These are phyloP conservation scores for Schizosaccharomyces versatilis DNA, from an alignment of 1,139 yeast genomes.

Conservation along the genomic window DNA sequence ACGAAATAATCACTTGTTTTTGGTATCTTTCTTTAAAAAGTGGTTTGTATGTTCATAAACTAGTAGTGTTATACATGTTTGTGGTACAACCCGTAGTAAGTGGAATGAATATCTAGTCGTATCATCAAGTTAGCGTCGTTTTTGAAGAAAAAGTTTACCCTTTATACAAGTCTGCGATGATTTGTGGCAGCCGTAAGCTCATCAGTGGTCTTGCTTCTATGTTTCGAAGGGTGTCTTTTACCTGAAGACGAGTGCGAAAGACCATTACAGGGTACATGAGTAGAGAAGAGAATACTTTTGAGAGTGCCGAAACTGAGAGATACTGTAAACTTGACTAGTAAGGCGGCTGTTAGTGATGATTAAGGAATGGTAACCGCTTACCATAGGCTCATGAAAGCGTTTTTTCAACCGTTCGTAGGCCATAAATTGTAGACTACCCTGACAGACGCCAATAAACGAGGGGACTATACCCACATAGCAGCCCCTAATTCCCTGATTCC, in stretches of 20 bases:
- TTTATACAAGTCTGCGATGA: constrained; percentile 45
- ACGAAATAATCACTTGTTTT: not conserved
- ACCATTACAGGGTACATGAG: constrained; percentile 6
- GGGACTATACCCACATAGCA: constrained; percentile 75
- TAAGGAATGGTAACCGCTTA: constrained; percentile 3
- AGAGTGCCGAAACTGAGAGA: constrained; percentile 6
- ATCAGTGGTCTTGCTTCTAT: constrained; percentile 17
- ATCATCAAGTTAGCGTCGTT: too few relatives aligned
- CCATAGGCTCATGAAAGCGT: constrained; percentile 5
- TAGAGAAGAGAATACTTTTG: constrained; percentile 9
- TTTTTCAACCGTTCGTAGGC: constrained; percentile 55
- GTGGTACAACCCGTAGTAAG: constrained; percentile 64
- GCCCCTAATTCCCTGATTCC: constrained; percentile 42
- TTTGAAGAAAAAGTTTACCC: constrained; percentile 22
- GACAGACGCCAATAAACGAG: constrained; percentile 60
- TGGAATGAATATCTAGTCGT: constrained; percentile 34
- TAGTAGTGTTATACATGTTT: constrained; percentile 58
- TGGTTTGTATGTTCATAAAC: constrained; percentile 33
- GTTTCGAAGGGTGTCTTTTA: constrained; percentile 14
- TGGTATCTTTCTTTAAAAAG: not conserved
- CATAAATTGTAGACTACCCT: constrained; percentile 73
- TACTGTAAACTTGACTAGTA: not conserved
- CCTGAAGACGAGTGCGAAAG: constrained; percentile 13
- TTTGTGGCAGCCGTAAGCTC: constrained; percentile 26
- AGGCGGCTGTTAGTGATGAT: constrained; percentile 4